Percentiles rank a stretch among this genome's conserved stretches.
These are phyloP conservation scores for Elongisporangium undulatum DNA, from an alignment of 352 stramenopile species.

Conservation along the genomic window DNA sequence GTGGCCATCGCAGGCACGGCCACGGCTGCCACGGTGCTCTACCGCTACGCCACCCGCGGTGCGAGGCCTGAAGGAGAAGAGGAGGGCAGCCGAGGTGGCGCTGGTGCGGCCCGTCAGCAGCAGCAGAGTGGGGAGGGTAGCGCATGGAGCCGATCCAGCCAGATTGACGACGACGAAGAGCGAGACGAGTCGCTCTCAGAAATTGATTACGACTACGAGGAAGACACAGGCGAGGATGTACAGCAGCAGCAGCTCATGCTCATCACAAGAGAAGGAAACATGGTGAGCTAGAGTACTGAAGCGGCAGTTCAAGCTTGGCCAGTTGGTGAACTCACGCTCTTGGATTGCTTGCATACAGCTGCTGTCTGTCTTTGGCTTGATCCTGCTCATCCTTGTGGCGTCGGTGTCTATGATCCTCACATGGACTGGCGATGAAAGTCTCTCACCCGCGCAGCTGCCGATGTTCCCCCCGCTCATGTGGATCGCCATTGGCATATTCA, in stretches of 20 bases:
- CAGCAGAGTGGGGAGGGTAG: neutral
- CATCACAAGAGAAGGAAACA: constrained; percentile 37
- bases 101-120: neutral
- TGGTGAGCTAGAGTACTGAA: constrained; percentile 22
- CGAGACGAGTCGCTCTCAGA: constrained; percentile 39
- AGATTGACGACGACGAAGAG: constrained; percentile 21
- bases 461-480: constrained; percentile 82
- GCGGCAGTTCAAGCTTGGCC: neutral
- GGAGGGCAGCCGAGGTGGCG: constrained; percentile 8
- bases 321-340: neutral
- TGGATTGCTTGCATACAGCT: constrained; percentile 22
- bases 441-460: constrained; percentile 42
- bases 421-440: constrained; percentile 46
- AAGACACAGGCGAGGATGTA: constrained; percentile 10
- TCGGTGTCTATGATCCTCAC: constrained; percentile 51
- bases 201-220: constrained; percentile 22
- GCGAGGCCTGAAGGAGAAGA: constrained; percentile 16
- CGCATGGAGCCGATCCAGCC: neutral
- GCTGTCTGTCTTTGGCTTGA: constrained; percentile 59
- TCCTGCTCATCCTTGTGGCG: constrained; percentile 64
- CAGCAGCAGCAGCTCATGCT: constrained; percentile 43
- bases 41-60: constrained; percentile 55
- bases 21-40: constrained; percentile 49
- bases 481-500: constrained; percentile 76
- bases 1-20: constrained; percentile 64